Evolutionary conservation across 1,139 yeast species (phyloP), one percentile per base, ranked within the genome.

Genomic region (Trichomonascaceae sp.): DNA sequence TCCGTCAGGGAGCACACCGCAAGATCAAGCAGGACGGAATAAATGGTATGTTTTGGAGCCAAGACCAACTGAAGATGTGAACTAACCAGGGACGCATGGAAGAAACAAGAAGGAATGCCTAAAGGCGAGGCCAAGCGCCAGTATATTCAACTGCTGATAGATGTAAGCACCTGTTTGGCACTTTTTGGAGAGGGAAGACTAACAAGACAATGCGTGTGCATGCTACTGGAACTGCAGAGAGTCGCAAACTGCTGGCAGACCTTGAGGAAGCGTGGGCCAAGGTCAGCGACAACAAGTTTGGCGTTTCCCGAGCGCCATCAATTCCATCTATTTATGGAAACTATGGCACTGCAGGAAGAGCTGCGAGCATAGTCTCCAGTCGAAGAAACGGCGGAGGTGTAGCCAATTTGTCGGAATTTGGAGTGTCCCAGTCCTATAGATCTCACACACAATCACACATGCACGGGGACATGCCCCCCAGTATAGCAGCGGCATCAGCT

Each of bases 251-350:
- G 34, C 60, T 78, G 36, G 59, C 65, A 30, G 89, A 78, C 46
- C 62, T 79, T 46, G 84, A 77, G 47, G 73, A 68, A 45, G 59
- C 77, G 29, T 79, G 89, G 87, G 78, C 74, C 48, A 85, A 76
- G 50, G 72, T 79, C 35, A 75, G 73, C 47, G 77, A 30, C 4
- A 23, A 17, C 4, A 8, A 30, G 26, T 18, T 32, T 13, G 28
- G 33, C 4, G 13, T 35, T 4, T 16, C 32, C 13, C 22, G 13
- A 17, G 29, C 35, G 25, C 11, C 23, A 18, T 5, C 14, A n/a
- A 23, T 14, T 14, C 29, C 11, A 13, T 8, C 30, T 5, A 26
- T 17, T 4, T 37, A 37, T 23, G 39, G 37, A 8, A 37, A 33
- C 13, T 34, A 33, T 20, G 13, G n/a, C 26, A 23, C 27, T 14